phyloP scores from a whole-genome alignment of 2,329 filamentous ascomycete species.

The Penicillium sp. region DNA sequence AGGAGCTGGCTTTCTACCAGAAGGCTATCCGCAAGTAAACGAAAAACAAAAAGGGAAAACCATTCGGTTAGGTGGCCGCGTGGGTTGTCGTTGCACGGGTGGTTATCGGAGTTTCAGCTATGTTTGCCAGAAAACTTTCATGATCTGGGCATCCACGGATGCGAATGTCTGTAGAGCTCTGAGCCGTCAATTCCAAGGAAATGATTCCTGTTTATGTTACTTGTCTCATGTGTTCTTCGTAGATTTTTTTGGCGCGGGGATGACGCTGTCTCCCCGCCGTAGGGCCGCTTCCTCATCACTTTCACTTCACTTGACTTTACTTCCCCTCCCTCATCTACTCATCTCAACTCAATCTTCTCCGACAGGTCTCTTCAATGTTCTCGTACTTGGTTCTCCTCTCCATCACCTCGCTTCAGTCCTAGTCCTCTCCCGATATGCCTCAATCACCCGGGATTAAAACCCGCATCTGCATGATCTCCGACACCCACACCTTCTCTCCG shows the following conservation, averaged over 20 bases:
- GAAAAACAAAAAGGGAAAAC: slow-evolving; percentile 29
- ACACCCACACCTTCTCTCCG: slow-evolving; percentile 39
- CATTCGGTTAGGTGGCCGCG: slow-evolving; percentile 19
- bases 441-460: slow-evolving; percentile 33
- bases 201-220: slow-evolving; percentile 31
- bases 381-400: neutral
- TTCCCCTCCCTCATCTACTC: neutral
- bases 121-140: slow-evolving; percentile 35
- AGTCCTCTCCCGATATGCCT: slow-evolving; percentile 8
- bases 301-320: neutral
- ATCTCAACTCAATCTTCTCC: neutral
- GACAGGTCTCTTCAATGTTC: neutral
- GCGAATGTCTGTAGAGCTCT: slow-evolving; percentile 41
- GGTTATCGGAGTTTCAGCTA: slow-evolving; percentile 41
- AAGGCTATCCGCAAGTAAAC: slow-evolving; percentile 97
- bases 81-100: slow-evolving; percentile 30
- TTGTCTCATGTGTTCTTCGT: slow-evolving; percentile 8
- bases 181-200: slow-evolving; percentile 38
- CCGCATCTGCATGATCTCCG: slow-evolving; percentile 44
- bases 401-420: neutral
- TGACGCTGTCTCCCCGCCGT: neutral
- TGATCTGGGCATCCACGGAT: slow-evolving; percentile 34
- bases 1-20: slow-evolving; percentile 99
- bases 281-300: neutral
- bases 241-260: neutral